A percentile compares a stretch with the other conserved stretches of the same genome.
Conservation (phyloP, 345 rosid species). For the Angophora floribunda region DNA sequence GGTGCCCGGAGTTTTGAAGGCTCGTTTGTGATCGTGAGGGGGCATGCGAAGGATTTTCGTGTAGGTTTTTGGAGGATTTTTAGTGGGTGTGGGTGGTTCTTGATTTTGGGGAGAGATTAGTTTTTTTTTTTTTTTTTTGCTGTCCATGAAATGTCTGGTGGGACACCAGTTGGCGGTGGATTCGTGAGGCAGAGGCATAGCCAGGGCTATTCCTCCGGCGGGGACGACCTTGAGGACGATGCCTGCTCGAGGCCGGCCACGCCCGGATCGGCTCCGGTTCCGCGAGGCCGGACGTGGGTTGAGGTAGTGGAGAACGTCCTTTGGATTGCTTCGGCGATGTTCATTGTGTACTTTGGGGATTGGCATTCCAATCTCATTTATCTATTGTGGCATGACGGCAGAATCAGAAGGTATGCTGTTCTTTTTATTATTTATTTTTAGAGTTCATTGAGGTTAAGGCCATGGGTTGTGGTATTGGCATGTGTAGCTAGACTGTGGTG, state of each 20-base stretch:
- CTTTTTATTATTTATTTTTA: not conserved
- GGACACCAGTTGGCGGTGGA: conserved; percentile 83
- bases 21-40: not conserved
- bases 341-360: conserved; percentile 80
- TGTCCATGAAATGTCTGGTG: conserved; percentile 64
- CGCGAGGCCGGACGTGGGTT: conserved; percentile 44
- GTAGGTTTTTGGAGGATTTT: not conserved
- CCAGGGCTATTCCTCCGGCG: conserved; percentile 80
- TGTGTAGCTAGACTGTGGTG: not conserved
- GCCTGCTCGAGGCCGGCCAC: conserved; percentile 67
- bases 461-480: not conserved
- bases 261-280: conserved; percentile 27
- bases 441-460: not conserved
- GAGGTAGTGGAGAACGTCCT: conserved; percentile 69
- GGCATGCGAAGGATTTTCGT: not conserved
- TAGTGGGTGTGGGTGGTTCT: not conserved
- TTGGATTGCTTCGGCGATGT: conserved; percentile 78
- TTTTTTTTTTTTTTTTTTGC: not conserved
- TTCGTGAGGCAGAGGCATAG: conserved; percentile 93
- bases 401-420: conserved; percentile 58
- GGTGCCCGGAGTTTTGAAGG: not conserved
- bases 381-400: conserved; percentile 61
- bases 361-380: conserved; percentile 60
- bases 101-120: not conserved
- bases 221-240: conserved; percentile 90